Evolutionary conservation across 2,329 filamentous ascomycete genomes (phyloP).

Genomic region (Diplodia seriata): DNA sequence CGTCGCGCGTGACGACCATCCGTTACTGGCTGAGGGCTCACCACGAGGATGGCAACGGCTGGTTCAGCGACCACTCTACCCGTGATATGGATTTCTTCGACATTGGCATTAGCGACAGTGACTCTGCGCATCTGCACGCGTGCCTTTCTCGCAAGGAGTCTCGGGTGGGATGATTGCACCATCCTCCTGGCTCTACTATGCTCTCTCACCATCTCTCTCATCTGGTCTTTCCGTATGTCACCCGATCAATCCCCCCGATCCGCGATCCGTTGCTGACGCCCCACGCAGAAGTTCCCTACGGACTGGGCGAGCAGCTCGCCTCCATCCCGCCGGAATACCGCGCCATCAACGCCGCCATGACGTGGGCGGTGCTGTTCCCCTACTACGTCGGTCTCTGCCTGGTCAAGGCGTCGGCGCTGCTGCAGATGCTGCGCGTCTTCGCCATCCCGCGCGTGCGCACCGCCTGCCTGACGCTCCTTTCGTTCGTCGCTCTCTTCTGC

Average conservation of each 20-base stretch:
- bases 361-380: slow-evolving; percentile 21
- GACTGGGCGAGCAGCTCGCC: slow-evolving; percentile 14
- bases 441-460: slow-evolving; percentile 18
- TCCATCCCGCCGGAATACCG: background rate
- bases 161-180: slow-evolving; percentile 29
- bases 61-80: slow-evolving; percentile 8
- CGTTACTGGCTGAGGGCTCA: slow-evolving; percentile 9
- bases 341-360: background rate
- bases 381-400: slow-evolving; percentile 32
- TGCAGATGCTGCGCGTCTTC: slow-evolving; percentile 32
- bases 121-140: slow-evolving; percentile 23
- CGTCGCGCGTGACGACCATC: slow-evolving; percentile 24
- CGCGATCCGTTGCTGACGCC: background rate
- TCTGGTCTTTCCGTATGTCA: slow-evolving; percentile 20
- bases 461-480: slow-evolving; percentile 10
- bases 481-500: slow-evolving; percentile 19
- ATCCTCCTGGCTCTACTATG: slow-evolving; percentile 19
- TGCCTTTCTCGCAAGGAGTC: slow-evolving; percentile 16
- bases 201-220: slow-evolving; percentile 8
- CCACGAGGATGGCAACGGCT: slow-evolving; percentile 8
- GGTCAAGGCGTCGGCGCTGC: slow-evolving; percentile 32
- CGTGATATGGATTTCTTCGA: slow-evolving; percentile 28
- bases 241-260: too few species aligned
- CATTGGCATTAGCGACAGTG: slow-evolving; percentile 16
- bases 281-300: slow-evolving; percentile 6